Percentiles rank a stretch among this genome's conserved stretches.
Evolutionary conservation across 352 stramenopile genomes (phyloP).

Genomic region (Saprolegnia diclina): DNA sequence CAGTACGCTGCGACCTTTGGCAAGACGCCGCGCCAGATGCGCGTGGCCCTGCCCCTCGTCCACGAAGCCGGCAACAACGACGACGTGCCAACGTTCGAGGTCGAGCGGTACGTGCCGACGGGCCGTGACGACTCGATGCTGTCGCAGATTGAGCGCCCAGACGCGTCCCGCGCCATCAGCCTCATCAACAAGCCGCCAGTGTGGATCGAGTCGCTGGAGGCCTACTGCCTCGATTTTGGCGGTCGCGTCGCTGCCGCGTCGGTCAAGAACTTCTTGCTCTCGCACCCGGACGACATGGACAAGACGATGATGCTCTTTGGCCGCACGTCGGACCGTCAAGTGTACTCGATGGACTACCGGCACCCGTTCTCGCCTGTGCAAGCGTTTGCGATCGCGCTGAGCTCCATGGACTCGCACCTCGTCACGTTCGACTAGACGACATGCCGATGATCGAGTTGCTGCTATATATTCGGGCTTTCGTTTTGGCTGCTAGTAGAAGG

Average conservation of each 20-base stretch:
- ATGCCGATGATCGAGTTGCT: not conserved
- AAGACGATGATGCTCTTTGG: slow-evolving; percentile 84
- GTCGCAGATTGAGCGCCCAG: slow-evolving; percentile 61
- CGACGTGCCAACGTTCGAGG: slow-evolving; percentile 43
- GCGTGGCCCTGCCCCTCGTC: slow-evolving; percentile 62
- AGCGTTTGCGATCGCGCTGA: slow-evolving; percentile 82
- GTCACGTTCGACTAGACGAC: slow-evolving; percentile 74
- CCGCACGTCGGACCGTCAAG: slow-evolving; percentile 75
- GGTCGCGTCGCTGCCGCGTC: slow-evolving; percentile 63
- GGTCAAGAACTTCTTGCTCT: slow-evolving; percentile 87
- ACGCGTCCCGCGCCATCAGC: slow-evolving; percentile 52
- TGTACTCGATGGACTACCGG: slow-evolving; percentile 86
- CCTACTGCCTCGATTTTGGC: slow-evolving; percentile 81
- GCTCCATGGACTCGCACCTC: slow-evolving; percentile 83
- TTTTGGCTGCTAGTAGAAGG: not conserved
- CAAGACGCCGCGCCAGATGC: slow-evolving; percentile 83
- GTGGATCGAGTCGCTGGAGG: slow-evolving; percentile 82
- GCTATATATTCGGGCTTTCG: not conserved
- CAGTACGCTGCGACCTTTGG: slow-evolving; percentile 81
- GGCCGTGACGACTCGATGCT: slow-evolving; percentile 78
- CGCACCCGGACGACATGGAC: slow-evolving; percentile 78
- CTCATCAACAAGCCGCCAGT: slow-evolving; percentile 84
- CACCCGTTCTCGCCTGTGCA: slow-evolving; percentile 80
- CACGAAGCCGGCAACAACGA: slow-evolving; percentile 28
- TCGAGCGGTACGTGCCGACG: slow-evolving; percentile 49